Percentiles rank a stretch among this genome's conserved stretches.
Evolutionary conservation across 805 yeast genomes (phyloP).

Genomic region (Diddensiella caesifluorescens): DNA sequence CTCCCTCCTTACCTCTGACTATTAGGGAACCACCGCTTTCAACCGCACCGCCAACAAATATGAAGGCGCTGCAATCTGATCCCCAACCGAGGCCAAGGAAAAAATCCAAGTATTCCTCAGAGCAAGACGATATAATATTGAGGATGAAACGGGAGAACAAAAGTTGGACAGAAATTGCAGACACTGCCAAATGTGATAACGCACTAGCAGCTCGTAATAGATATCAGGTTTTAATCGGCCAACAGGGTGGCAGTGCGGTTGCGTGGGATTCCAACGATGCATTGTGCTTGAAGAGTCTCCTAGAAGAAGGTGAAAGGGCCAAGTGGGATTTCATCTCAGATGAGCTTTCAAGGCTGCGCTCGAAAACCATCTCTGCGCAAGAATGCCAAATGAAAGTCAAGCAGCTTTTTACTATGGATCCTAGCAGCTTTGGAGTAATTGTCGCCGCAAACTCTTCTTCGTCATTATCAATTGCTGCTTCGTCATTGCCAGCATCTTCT

Average conservation of each 20-base stretch:
- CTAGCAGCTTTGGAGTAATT: slow-evolving; percentile 52
- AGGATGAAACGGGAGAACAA: slow-evolving; percentile 56
- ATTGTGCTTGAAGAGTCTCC: slow-evolving; percentile 41
- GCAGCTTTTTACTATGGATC: slow-evolving; percentile 49
- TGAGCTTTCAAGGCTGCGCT: slow-evolving; percentile 50
- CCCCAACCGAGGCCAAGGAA: slow-evolving; percentile 50
- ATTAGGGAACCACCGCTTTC: slow-evolving; percentile 49
- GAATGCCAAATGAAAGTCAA: slow-evolving; percentile 54
- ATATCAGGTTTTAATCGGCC: slow-evolving; percentile 76
- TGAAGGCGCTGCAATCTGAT: slow-evolving; percentile 39
- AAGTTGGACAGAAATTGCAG: slow-evolving; percentile 71
- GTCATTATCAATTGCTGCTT: background rate
- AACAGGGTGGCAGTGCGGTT: slow-evolving; percentile 69
- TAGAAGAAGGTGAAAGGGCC: slow-evolving; percentile 66
- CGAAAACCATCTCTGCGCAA: slow-evolving; percentile 45
- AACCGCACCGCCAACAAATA: slow-evolving; percentile 37
- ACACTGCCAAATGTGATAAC: slow-evolving; percentile 55
- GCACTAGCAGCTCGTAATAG: slow-evolving; percentile 71
- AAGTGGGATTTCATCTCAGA: slow-evolving; percentile 62
- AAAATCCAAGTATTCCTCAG: slow-evolving; percentile 62
- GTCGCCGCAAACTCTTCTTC: slow-evolving; percentile 13
- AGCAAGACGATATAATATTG: slow-evolving; percentile 63
- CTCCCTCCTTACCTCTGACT: slow-evolving; percentile 19
- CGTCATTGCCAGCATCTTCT: background rate
- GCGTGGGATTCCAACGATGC: slow-evolving; percentile 59